These are phyloP conservation scores for Xylariaceae sp. DNA, from an alignment of 2,329 filamentous ascomycete genomes.

Conservation along the genomic window DNA sequence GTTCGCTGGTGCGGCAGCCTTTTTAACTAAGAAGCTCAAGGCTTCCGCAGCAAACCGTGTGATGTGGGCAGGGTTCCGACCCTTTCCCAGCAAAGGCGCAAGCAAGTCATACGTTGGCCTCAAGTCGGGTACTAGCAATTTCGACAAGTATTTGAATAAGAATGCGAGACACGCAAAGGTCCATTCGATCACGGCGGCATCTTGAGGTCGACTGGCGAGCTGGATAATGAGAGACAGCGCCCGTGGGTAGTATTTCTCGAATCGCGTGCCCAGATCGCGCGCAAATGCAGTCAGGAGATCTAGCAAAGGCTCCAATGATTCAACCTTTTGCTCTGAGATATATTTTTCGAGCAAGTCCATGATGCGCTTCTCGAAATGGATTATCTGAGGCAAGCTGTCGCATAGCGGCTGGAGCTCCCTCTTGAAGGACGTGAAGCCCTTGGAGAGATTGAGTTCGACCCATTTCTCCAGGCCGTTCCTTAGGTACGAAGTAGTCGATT, in stretches of 20 bases:
- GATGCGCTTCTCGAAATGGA: constrained; percentile 84
- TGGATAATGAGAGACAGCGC: constrained; percentile 70
- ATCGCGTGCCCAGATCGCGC: constrained; percentile 81
- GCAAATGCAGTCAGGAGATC: constrained; percentile 88
- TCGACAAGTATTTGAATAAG: constrained; percentile 93
- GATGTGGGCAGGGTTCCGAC: constrained; percentile 77
- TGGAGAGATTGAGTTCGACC: constrained; percentile 85
- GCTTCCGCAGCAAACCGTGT: constrained; percentile 91
- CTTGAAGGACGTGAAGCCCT: constrained; percentile 71
- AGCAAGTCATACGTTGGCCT: constrained; percentile 79
- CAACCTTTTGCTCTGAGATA: constrained; percentile 70
- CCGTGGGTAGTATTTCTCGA: constrained; percentile 80
- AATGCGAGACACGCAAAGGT: constrained; percentile 91
- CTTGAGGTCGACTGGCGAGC: constrained; percentile 70
- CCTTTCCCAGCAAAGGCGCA: constrained; percentile 76
- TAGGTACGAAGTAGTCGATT: constrained; percentile 80
- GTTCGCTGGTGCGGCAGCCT: constrained; percentile 72
- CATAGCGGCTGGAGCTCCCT: constrained; percentile 69
- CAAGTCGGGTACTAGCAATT: constrained; percentile 78
- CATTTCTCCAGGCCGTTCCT: constrained; percentile 78
- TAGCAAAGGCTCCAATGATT: constrained; percentile 79
- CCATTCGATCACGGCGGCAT: constrained; percentile 93
- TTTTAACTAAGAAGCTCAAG: constrained; percentile 87
- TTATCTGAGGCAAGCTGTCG: constrained; percentile 85
- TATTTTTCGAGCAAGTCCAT: constrained; percentile 70